Evolutionary conservation across 768 basidiomycete species (phyloP).

Genomic region (Mycena albidolilacea): DNA sequence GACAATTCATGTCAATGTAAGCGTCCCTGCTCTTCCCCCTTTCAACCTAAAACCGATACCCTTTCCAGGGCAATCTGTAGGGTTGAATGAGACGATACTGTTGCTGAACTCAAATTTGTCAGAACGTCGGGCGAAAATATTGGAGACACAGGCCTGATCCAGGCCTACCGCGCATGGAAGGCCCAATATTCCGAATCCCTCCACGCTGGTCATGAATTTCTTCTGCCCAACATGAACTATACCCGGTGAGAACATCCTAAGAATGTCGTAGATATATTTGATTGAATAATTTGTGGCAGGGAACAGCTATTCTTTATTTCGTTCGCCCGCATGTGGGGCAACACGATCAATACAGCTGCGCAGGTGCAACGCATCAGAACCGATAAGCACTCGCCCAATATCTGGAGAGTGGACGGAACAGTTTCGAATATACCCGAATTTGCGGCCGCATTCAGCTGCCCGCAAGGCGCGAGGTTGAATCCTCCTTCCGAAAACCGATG

Average conservation of each 20-base stretch:
- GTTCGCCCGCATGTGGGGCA: slow-evolving; percentile 89
- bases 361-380: slow-evolving; percentile 86
- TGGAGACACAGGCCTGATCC: slow-evolving; percentile 87
- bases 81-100: slow-evolving; percentile 40
- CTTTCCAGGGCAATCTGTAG: slow-evolving; percentile 79
- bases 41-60: slow-evolving; percentile 6
- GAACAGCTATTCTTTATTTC: slow-evolving; percentile 97
- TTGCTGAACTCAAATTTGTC: slow-evolving; percentile 18
- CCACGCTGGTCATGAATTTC: slow-evolving; percentile 72
- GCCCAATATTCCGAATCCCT: slow-evolving; percentile 70
- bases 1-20: slow-evolving; percentile 86
- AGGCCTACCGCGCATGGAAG: slow-evolving; percentile 95
- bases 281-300: slow-evolving; percentile 50
- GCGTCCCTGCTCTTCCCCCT: neutral
- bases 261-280: slow-evolving; percentile 12
- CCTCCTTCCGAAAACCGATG: slow-evolving; percentile 85
- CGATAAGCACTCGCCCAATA: slow-evolving; percentile 90
- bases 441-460: slow-evolving; percentile 88
- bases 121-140: slow-evolving; percentile 95
- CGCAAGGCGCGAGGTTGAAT: slow-evolving; percentile 83
- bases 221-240: slow-evolving; percentile 86
- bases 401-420: slow-evolving; percentile 89
- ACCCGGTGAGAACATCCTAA: slow-evolving; percentile 63
- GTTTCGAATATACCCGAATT: slow-evolving; percentile 91
- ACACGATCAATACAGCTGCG: slow-evolving; percentile 83